phyloP scores from a whole-genome alignment of 2,329 filamentous ascomycete genomes.

The Aureobasidium vineae region DNA sequence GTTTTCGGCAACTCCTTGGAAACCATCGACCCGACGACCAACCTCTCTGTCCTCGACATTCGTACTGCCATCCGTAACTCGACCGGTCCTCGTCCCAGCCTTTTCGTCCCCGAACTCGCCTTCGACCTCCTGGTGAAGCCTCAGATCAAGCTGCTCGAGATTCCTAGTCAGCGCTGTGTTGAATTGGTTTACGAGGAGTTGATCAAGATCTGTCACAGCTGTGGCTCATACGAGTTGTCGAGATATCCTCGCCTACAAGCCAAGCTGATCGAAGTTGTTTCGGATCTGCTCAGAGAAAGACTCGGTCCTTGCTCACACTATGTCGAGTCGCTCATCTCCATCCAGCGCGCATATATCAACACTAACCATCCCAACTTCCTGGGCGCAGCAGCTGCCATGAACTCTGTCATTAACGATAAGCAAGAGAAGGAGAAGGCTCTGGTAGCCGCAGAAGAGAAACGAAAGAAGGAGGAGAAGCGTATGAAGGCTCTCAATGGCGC shows the following conservation, averaged over 20 bases:
- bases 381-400: slow-evolving; percentile 95
- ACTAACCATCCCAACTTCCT: slow-evolving; percentile 99
- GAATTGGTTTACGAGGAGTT: slow-evolving; percentile 98
- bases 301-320: slow-evolving; percentile 86
- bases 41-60: slow-evolving; percentile 91
- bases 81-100: slow-evolving; percentile 87
- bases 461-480: slow-evolving; percentile 77
- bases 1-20: slow-evolving; percentile 97
- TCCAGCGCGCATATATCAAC: slow-evolving; percentile 98
- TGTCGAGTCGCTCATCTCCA: slow-evolving; percentile 94
- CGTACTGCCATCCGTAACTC: slow-evolving; percentile 97
- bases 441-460: slow-evolving; percentile 76
- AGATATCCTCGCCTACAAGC: slow-evolving; percentile 90
- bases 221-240: slow-evolving; percentile 89
- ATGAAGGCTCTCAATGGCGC: slow-evolving; percentile 74
- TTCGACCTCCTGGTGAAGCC: slow-evolving; percentile 98
- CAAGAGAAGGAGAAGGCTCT: slow-evolving; percentile 89
- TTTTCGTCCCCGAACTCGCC: slow-evolving; percentile 96
- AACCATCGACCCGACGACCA: slow-evolving; percentile 92
- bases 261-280: slow-evolving; percentile 97
- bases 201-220: slow-evolving; percentile 99
- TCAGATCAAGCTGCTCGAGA: slow-evolving; percentile 94
- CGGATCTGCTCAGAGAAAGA: slow-evolving; percentile 87
- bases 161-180: slow-evolving; percentile 92
- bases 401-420: slow-evolving; percentile 89